Percentiles rank a stretch among this genome's conserved stretches.
phyloP scores from a whole-genome alignment of 2,329 filamentous ascomycete genomes.

The Neocatenulostroma microsporum region DNA sequence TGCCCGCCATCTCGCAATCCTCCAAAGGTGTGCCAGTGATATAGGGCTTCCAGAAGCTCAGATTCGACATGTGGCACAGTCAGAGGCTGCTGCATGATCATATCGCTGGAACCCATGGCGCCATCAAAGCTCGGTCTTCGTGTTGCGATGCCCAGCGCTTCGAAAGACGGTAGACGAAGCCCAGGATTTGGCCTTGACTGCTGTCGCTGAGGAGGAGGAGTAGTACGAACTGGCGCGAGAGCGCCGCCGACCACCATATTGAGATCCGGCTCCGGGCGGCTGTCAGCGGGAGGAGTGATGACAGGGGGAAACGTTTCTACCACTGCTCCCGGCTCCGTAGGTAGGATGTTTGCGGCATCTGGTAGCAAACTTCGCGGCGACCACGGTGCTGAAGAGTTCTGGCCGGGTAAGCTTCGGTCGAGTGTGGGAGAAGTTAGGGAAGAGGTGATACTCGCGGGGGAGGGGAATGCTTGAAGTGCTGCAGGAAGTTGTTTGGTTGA shows the following conservation, averaged over 20 bases:
- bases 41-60: neutral
- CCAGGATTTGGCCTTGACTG: conserved; percentile 23
- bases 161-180: conserved; percentile 48
- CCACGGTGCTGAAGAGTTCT: conserved; percentile 6
- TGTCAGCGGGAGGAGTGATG: conserved; percentile 17
- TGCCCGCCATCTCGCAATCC: neutral
- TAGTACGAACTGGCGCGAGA: conserved; percentile 18
- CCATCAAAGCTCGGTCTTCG: too few species aligned
- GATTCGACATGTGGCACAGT: neutral
- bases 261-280: conserved; percentile 12
- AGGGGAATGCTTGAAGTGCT: conserved; percentile 10
- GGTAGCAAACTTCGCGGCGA: conserved; percentile 7
- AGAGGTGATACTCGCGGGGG: conserved; percentile 12
- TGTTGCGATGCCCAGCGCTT: conserved; percentile 43
- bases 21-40: too few species aligned
- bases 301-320: conserved; percentile 2
- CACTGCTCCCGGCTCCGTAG: conserved; percentile 3
- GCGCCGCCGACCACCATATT: conserved; percentile 23
- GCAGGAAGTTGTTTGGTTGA: conserved; percentile 3
- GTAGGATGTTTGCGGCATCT: conserved; percentile 7
- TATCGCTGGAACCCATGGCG: too few species aligned
- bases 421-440: conserved; percentile 12
- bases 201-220: conserved; percentile 8
- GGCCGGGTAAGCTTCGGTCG: conserved; percentile 4
- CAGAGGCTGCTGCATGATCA: neutral